phyloP scores from a whole-genome alignment of 108 stramenopile genomes.

The Cyclostephanos invisitatus region DNA sequence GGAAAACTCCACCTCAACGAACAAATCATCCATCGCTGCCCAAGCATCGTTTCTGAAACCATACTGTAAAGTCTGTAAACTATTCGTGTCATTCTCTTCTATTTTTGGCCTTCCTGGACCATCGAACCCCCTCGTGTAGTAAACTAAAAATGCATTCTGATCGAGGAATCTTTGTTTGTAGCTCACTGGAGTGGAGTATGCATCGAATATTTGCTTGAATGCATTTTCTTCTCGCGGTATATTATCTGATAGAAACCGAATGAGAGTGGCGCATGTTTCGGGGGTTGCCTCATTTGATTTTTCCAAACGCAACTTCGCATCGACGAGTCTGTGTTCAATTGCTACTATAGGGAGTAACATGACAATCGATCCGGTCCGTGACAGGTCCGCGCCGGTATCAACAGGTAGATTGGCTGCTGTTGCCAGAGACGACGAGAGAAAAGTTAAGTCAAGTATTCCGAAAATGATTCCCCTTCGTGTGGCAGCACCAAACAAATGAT shows the following conservation, averaged over 20 bases:
- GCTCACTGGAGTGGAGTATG: constrained; percentile 71
- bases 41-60: constrained; percentile 82
- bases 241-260: constrained; percentile 1
- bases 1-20: constrained; percentile 61
- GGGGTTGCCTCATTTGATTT: constrained; percentile 3
- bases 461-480: constrained; percentile 1
- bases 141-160: constrained; percentile 87
- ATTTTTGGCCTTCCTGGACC: constrained; percentile 69
- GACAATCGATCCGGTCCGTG: constrained; percentile 60
- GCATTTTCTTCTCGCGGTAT: constrained; percentile 61
- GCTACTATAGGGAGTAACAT: constrained; percentile 59
- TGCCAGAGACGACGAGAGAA: constrained; percentile 8
- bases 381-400: constrained; percentile 62
- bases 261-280: constrained; percentile 19
- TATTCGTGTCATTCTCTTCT: constrained; percentile 55
- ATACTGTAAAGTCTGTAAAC: constrained; percentile 71
- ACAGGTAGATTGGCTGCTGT: constrained; percentile 65
- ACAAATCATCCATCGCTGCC: constrained; percentile 67
- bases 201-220: constrained; percentile 83
- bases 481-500: not conserved
- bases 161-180: constrained; percentile 88
- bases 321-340: constrained; percentile 36
- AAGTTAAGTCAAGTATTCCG: not conserved
- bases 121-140: constrained; percentile 87
- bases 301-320: constrained; percentile 27